Evolutionary conservation across 2,329 filamentous ascomycete species (phyloP), one percentile per base, ranked within the genome.

Genomic region (Penicillium sp.): DNA sequence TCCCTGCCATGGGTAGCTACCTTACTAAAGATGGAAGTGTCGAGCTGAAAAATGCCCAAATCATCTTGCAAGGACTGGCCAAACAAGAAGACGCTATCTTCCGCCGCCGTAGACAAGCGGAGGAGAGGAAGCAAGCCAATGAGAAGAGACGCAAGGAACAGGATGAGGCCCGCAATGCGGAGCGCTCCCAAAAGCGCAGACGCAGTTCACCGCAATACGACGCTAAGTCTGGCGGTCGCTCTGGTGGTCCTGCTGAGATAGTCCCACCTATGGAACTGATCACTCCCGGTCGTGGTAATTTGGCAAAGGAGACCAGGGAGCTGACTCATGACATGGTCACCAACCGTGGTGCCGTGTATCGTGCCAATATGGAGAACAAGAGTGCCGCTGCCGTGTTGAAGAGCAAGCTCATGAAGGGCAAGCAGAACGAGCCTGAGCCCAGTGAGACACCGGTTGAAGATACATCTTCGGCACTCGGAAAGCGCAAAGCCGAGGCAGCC

Each of bases 51-150:
- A 85, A 89, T 65, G 92, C 92, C 9, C 94, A 99, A 70, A 81
- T 88, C 63, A 97, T 99, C 67, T 79, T 99, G 45, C 82, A 88
- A 65, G 93, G 92, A 1, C 81, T 99, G 18, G 94, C 91, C 1
- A 93, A 89, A 71, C 91, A 96, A 73, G 94, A 99, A 77, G 90
- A 96, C 71, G 86, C 86, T 13, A 99, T 99, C 54, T 99, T 99
- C 76, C 87, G 86, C 65, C 86, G 91, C 58, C 85, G 95, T 63
- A 90, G 91, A 70, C 88, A 97, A 71, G 84, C 85, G 1, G 92
- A 97, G 58, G 90, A 97, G 55, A 85, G 89, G 57, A 86, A 88
- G 57, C 89, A 92, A 64, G 90, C 90, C 38, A 88, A 87, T 62
- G 83, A 86, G 60, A 92, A 92, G 75, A 81, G 92, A 60, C 83